These are phyloP conservation scores for Leersia perrieri DNA, from an alignment of 176 grass and related monocot species.

Conservation along the genomic window DNA sequence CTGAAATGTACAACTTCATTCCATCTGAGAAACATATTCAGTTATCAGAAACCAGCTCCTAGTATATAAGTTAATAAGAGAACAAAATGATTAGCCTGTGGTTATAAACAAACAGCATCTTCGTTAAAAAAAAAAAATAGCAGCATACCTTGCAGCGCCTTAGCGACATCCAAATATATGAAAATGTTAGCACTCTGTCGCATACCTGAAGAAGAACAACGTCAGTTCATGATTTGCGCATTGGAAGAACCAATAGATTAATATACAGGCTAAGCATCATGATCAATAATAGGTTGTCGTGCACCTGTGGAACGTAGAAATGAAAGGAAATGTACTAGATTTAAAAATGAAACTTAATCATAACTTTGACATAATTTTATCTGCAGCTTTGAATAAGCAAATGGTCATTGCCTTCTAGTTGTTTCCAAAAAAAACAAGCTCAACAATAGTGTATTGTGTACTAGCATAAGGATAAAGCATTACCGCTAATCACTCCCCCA, in stretches of 20 bases:
- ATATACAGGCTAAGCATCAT: not conserved
- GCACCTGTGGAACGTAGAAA: not conserved
- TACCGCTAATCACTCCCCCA: conserved; percentile 76
- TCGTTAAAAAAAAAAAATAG: not conserved
- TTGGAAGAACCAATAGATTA: conserved; percentile 9
- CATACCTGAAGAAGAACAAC: conserved; percentile 52
- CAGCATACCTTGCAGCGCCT: conserved; percentile 65
- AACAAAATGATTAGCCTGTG: not conserved
- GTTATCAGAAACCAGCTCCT: not conserved
- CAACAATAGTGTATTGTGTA: not conserved
- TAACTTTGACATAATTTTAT: not conserved
- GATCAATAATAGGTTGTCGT: not conserved
- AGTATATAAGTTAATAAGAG: not conserved
- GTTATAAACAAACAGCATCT: not conserved
- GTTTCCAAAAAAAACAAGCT: conserved; percentile 1
- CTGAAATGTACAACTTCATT: conserved; percentile 78
- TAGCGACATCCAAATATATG: conserved; percentile 81
- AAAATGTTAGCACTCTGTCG: conserved; percentile 64
- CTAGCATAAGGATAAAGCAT: conserved; percentile 14
- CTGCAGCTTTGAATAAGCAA: not conserved
- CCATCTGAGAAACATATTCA: conserved; percentile 46
- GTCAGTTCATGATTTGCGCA: not conserved
- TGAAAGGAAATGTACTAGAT: not conserved
- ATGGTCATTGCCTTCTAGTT: not conserved
- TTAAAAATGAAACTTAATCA: not conserved